Evolutionary conservation across 345 rosid genomes (phyloP), one percentile per base, ranked within the genome.

Genomic region (Pistacia integerrima): DNA sequence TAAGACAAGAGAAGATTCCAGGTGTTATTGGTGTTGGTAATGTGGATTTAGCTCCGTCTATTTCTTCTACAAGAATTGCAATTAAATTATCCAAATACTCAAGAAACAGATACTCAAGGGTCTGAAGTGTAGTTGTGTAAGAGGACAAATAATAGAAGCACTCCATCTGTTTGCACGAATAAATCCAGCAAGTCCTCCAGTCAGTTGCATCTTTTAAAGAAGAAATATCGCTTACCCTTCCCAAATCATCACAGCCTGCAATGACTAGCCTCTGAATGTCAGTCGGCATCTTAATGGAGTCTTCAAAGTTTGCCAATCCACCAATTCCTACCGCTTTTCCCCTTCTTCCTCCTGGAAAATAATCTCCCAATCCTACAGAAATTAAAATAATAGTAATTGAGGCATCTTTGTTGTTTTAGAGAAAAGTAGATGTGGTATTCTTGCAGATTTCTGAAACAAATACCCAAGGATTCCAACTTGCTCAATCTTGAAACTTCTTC

Each of bases 381-480:
- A 7, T 68, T 69, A 36, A 8, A 25, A 25, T 25, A 25, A 25
- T 25, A 1, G 6, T 8, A 36, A 3, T 35, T 46, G 38, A 49
- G 71, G 0, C 58, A 20, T 67, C 0, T 11, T 67, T 0, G 56
- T 22, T 28, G n/a, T 30, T 0, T 56, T 13, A 8, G 38, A 22
- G 57, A 13, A 1, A 77, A 16, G 33, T 4, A 64, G 14, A 0
- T 4, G 46, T 11, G 59, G 22, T 54, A 64, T 16, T 28, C 72
- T n/a, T 17, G 2, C 22, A 22, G 22, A 41, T 64, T 17, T 18
- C 11, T 4, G 51, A 78, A 78, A 3, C 0, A 1, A 5, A 58
- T 38, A 3, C 20, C 11, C 8, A 73, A 73, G 46, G 38, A 11
- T 64, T 78, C 77, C 63, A 78, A 14, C 41, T 73, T 60, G n/a